Evolutionary conservation across 345 rosid species (phyloP), one percentile per base, ranked within the genome.

Genomic region (Trapa bicornis): DNA sequence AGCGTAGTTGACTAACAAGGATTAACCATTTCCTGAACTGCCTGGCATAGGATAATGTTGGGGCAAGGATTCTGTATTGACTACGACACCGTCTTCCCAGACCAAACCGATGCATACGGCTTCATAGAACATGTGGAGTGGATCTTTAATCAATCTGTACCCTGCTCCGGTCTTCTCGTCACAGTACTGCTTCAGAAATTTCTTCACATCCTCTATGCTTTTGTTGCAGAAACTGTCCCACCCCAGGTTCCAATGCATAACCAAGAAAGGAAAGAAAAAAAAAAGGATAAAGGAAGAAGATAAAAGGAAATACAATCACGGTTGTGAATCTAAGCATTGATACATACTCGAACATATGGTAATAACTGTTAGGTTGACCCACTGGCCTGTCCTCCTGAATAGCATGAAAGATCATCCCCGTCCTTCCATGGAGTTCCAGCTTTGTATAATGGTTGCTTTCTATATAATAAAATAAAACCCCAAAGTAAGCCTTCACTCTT

Each of bases 341-440:
- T 33, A 71, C 85, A 67, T 73, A 85, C 93, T 82, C 85, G 17
- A 83, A 68, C 80, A 80, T 83, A 17, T 79, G 77, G 70, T 69
- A 65, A 9, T 37, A 50, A 36, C 70, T 56, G 56, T 1, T 42
- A 5, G 1, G 38, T 12, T 42, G 56, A 3, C 1, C 53, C 52
- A 56, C 32, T 60, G 71, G 29, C 29, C 29, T 22, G 48, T 36
- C 47, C 66, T 82, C 80, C 15, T 82, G 76, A 72, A 85, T 65
- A 22, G 81, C 87, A 69, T 85, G 91, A 37, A 69, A 79, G 69
- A 87, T 77, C 64, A 79, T 57, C 36, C 88, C 90, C 35, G 79
- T 57, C 69, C 85, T 72, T 39, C 94, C 91, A 72, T 82, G 87
- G 38, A 87, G 80, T 73, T 87, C 86, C 2, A 87, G 84, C 72